These are phyloP conservation scores for Rhododendron ovatum DNA, from an alignment of 148 eudicot genomes.

Conservation along the genomic window DNA sequence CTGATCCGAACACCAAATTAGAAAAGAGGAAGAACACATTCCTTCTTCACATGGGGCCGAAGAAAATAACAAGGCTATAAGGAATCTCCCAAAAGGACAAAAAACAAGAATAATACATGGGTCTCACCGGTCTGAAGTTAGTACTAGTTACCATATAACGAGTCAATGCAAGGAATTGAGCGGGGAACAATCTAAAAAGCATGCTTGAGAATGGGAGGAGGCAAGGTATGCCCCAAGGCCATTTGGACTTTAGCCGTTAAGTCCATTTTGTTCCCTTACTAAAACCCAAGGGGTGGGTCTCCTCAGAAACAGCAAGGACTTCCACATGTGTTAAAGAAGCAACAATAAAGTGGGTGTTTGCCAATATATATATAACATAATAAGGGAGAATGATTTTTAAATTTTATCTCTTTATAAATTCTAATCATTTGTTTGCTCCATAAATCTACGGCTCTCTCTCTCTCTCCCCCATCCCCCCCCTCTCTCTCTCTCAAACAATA, in stretches of 20 bases:
- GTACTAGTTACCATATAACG: background rate
- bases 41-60: constrained; percentile 5
- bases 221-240: constrained; percentile 11
- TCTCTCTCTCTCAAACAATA: too few species aligned
- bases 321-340: background rate
- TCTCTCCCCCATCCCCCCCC: too few species aligned
- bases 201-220: background rate
- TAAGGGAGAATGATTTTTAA: too few species aligned
- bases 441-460: too few species aligned
- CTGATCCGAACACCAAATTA: background rate
- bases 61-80: background rate
- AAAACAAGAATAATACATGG: background rate
- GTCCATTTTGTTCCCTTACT: constrained; percentile 6
- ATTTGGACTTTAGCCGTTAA: background rate
- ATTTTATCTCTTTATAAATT: too few species aligned
- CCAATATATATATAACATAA: too few species aligned
- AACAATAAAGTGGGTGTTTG: too few species aligned
- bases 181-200: constrained; percentile 1
- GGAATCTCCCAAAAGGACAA: constrained; percentile 3
- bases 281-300: background rate
- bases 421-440: too few species aligned
- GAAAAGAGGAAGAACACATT: background rate
- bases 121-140: background rate
- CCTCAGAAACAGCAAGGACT: background rate
- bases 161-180: background rate